Conservation (phyloP, 2,329 filamentous ascomycete genomes). For the Arachnopeziza araneosa region DNA sequence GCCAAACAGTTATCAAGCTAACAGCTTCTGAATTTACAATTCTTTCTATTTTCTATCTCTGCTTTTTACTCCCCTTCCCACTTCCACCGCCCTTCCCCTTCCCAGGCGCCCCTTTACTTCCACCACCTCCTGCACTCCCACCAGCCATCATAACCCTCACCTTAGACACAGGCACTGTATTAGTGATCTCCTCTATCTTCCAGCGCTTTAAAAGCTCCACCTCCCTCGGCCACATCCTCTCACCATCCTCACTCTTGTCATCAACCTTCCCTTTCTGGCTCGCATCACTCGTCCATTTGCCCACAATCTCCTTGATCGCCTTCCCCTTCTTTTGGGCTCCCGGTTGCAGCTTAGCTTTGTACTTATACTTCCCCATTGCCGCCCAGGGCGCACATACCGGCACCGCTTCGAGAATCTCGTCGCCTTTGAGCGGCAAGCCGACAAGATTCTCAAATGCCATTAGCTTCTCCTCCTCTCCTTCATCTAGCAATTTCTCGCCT, state of each 20-base stretch:
- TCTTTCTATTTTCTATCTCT: neutral
- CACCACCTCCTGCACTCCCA: constrained; percentile 33
- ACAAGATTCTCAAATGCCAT: constrained; percentile 65
- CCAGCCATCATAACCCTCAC: constrained; percentile 72
- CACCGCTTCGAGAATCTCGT: constrained; percentile 69
- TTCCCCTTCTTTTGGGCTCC: constrained; percentile 90
- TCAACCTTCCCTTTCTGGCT: constrained; percentile 50
- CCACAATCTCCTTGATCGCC: constrained; percentile 84
- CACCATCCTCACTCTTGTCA: constrained; percentile 54
- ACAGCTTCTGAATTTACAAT: neutral
- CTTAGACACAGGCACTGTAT: constrained; percentile 73
- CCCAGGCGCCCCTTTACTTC: constrained; percentile 25
- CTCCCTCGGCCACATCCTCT: constrained; percentile 80
- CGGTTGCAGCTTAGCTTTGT: constrained; percentile 92
- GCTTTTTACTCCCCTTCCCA: neutral
- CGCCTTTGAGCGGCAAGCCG: constrained; percentile 70
- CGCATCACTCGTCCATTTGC: constrained; percentile 67
- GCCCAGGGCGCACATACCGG: constrained; percentile 61
- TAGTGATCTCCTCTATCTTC: constrained; percentile 77
- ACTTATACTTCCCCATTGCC: constrained; percentile 69
- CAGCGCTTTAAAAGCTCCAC: constrained; percentile 76
- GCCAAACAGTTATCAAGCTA: too few species aligned
- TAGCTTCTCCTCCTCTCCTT: constrained; percentile 48
- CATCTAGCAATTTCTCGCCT: constrained; percentile 52
- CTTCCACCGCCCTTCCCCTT: constrained; percentile 14